These are phyloP conservation scores for Lasiodiplodia sp. DNA, from an alignment of 2,329 filamentous ascomycete species.

Conservation along the genomic window DNA sequence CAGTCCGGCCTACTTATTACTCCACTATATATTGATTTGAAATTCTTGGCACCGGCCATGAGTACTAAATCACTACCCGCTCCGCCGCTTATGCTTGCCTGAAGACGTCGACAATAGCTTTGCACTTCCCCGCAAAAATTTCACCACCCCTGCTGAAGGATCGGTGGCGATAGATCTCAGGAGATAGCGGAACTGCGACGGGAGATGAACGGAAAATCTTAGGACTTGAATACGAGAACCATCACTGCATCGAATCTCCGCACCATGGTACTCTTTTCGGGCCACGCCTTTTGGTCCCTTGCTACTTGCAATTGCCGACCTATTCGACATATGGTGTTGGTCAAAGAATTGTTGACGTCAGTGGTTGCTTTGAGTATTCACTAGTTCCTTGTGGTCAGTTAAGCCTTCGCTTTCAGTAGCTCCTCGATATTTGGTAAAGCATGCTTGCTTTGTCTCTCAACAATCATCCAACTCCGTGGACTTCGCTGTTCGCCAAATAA, in stretches of 20 bases:
- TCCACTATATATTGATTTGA: not conserved
- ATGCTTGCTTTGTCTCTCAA: too few species aligned
- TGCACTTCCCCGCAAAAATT: not conserved
- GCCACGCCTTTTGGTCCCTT: too few species aligned
- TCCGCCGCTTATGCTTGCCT: not conserved
- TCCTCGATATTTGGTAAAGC: too few species aligned
- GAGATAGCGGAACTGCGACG: not conserved
- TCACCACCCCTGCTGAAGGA: not conserved
- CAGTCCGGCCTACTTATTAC: constrained; percentile 10
- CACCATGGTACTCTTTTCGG: not conserved
- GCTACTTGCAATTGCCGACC: too few species aligned
- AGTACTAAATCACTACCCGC: not conserved
- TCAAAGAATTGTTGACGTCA: too few species aligned
- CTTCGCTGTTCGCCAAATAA: too few species aligned
- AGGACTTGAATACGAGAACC: not conserved
- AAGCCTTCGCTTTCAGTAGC: too few species aligned
- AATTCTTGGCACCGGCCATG: not conserved
- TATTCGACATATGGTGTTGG: too few species aligned
- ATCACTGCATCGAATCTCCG: not conserved
- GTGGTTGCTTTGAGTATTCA: too few species aligned
- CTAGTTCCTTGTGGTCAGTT: too few species aligned
- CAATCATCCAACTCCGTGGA: too few species aligned
- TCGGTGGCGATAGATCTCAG: not conserved
- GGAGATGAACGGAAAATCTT: not conserved
- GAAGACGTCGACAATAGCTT: not conserved